Evolutionary conservation across 257 asterid genomes (phyloP).

Genomic region (Linaria vulgaris): DNA sequence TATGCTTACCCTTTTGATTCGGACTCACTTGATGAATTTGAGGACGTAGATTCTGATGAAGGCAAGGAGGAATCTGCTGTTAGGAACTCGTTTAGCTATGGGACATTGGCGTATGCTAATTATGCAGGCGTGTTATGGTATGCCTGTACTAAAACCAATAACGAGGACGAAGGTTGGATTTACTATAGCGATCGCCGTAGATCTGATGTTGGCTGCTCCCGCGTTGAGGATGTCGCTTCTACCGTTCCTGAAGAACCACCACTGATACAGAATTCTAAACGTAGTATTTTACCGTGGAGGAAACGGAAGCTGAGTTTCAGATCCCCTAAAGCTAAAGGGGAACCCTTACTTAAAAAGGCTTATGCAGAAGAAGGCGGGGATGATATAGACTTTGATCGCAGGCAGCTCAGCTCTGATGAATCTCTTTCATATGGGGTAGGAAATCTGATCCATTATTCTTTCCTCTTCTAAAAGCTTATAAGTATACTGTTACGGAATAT

Average conservation of each 20-base stretch:
- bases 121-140: slow-evolving; percentile 63
- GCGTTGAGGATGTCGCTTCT: slow-evolving; percentile 38
- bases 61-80: slow-evolving; percentile 49
- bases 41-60: slow-evolving; percentile 76
- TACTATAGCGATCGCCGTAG: slow-evolving; percentile 86
- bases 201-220: slow-evolving; percentile 65
- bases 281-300: slow-evolving; percentile 94
- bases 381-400: slow-evolving; percentile 87
- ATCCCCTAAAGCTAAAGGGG: slow-evolving; percentile 91
- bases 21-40: slow-evolving; percentile 68
- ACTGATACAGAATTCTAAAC: slow-evolving; percentile 49
- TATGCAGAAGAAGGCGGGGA: slow-evolving; percentile 97
- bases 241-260: slow-evolving; percentile 48
- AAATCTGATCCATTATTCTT: slow-evolving; percentile 13
- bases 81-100: slow-evolving; percentile 87
- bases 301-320: slow-evolving; percentile 86
- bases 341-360: slow-evolving; percentile 85
- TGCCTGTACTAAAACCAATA: slow-evolving; percentile 48
- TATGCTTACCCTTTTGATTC: slow-evolving; percentile 76
- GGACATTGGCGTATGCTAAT: slow-evolving; percentile 79
- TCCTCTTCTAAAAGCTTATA: neutral
- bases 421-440: slow-evolving; percentile 72
- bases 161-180: slow-evolving; percentile 76
- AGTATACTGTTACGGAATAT: too few relatives aligned
- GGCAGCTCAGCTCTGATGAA: slow-evolving; percentile 93